Base-by-base conservation (phyloP, 345 rosid species). In the Syzygium oleosum region DNA sequence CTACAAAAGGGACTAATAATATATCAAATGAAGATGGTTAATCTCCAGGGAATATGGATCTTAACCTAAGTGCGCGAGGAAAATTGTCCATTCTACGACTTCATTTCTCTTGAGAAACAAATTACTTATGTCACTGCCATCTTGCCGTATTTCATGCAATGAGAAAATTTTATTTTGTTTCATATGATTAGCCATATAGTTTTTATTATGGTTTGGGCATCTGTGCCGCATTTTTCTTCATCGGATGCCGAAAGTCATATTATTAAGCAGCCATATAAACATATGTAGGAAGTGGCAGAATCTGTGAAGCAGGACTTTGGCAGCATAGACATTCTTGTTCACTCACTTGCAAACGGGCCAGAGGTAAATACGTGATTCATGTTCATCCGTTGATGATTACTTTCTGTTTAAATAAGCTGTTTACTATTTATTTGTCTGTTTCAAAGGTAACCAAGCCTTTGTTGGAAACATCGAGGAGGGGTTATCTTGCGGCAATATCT, bases 331-430 rank as follows among this genome's bases (percentile, higher is more conserved):
- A 96, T 98, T 88, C 99, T 98, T 65, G 96, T 98, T 85, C 99
- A 98, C 89, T 98, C 99, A 51, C 97, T 98, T 86, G 99, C 99
- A 51, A 96, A 98, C 85, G 99, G 98, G 51, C 99, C 99, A 13
- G 98, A 98, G 99, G 99, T 96, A 91, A 17, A 84, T 65, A 29
- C 85, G 84, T 59, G 80, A 51, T 78, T 52, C 43, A 38, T 61
- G 68, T 43, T 46, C 53, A 46, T 29, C 22, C 31, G 23, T 12
- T 85, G 84, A 34, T 59, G 52, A 49, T 84, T 17, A 68, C 51
- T 65, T 6, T 49, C 38, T 51, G 38, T 56, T 27, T 22, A 6
- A 16, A 21, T 56, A 17, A 38, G 46, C 49, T 34, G 4, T 79
- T 11, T 25, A 51, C 31, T 46, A 78, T 23, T 77, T 31, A 38